Base-by-base conservation (phyloP, 768 basidiomycete species). In the Gloeopeniophorella convolvens region DNA sequence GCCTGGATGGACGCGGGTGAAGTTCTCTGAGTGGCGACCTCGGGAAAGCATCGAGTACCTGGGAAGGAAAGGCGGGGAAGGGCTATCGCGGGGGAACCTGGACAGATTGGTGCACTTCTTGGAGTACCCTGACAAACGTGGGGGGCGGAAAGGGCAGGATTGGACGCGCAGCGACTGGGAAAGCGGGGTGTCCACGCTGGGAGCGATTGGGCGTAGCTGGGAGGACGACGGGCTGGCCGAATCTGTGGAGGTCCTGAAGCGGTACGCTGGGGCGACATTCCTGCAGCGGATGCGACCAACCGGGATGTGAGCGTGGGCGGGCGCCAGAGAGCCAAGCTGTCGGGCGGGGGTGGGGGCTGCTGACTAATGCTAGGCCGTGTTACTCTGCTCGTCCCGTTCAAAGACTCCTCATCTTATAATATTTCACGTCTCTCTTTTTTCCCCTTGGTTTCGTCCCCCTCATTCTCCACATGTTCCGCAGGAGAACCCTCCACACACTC, bases 101-200 rank as follows among this genome's bases (percentile, higher is more conserved):
- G 57, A 48, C 5, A 47, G 45, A 15, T 28, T 60, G 50, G 59
- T 51, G 36, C 44, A 55, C 23, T 59, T 58, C 21, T 23, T 61
- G 37, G 67, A 66, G 23, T 72, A 69, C 30, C 80, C 82, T 5
- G 67, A 80, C 34, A 72, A 66, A 18, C 65, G 52, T 24, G 84
- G 83, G 0, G 76, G 77, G 13, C 74, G 85, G 39, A 66, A 76
- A n/a, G 88, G 88, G 2, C 76, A 80, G 59, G 84, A 89, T 55
- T 91, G 86, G 86, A 72, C 82, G 11, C 69, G 76, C 39, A 68
- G 72, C 44, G 84, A 82, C 58, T 90, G 88, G 87, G 68, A 74
- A 55, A 69, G 74, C 11, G 76, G 69, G 24, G 62, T 84, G 50
- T 58, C 58, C 6, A 70, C 68, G 42, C 58, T 90, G 60, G 65